phyloP scores from a whole-genome alignment of 192 early-diverging fungal species.

The Entrophospora sp. region DNA sequence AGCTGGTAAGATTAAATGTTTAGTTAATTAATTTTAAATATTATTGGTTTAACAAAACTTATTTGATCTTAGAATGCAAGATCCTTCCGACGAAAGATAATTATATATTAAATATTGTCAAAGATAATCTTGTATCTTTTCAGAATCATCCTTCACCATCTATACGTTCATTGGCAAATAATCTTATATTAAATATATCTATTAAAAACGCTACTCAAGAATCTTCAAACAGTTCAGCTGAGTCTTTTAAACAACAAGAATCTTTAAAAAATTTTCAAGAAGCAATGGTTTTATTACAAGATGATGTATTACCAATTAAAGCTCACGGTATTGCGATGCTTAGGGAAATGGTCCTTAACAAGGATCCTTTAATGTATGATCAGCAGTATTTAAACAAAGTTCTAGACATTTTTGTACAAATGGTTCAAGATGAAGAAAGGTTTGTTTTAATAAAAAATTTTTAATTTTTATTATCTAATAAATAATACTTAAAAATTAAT shows the following conservation, averaged over 20 bases:
- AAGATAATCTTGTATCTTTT: constrained; percentile 29
- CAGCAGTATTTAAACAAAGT: constrained; percentile 51
- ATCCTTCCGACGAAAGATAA: constrained; percentile 31
- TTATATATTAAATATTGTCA: constrained; percentile 30
- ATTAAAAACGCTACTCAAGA: constrained; percentile 29
- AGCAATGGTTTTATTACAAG: constrained; percentile 68
- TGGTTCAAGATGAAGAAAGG: constrained; percentile 72
- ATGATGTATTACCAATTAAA: constrained; percentile 74
- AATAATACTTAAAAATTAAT: constrained; percentile 1
- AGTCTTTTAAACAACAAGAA: constrained; percentile 21
- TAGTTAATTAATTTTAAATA: background rate
- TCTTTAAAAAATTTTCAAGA: constrained; percentile 55
- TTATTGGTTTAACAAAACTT: background rate
- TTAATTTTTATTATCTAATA: background rate
- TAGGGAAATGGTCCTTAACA: constrained; percentile 68
- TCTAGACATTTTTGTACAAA: constrained; percentile 69
- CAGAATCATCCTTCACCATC: constrained; percentile 30
- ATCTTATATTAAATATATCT: constrained; percentile 38
- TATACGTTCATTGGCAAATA: constrained; percentile 37
- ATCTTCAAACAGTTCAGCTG: constrained; percentile 7
- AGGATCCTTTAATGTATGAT: constrained; percentile 50
- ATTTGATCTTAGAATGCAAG: constrained; percentile 34
- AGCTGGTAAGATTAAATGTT: constrained; percentile 32
- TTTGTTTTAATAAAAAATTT: constrained; percentile 17
- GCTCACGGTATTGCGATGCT: constrained; percentile 82